Evolutionary conservation across 805 yeast genomes (phyloP), one percentile per base, ranked within the genome.

Genomic region (Schizosaccharomyces cryophilus): DNA sequence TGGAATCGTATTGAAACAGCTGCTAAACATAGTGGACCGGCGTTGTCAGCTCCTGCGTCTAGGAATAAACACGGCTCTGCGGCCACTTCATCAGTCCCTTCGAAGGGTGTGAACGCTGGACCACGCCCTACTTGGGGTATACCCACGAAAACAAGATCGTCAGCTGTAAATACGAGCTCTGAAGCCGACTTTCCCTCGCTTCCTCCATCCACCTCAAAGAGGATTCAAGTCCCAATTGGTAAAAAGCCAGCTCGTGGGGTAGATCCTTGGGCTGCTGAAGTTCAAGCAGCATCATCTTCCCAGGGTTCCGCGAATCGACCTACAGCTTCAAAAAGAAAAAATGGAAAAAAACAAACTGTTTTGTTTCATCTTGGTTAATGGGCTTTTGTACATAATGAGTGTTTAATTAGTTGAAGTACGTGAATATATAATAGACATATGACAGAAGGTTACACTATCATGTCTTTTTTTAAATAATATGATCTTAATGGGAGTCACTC

Each of bases 1-100:
- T 59, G 61, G 61, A 59, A 59, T 21, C 48, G 54, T 26, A 42
- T 59, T 7, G 61, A 59, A 29, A 19, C 19, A 15, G 61, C 54
- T 4, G 60, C 60, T 21, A 26, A 21, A 15, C 30, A 56, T 17
- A 17, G 19, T 11, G 35, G 35, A 4, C 35, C 35, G 2, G 30
- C 56, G 6, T 51, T 51, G 17, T 51, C 56, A 13, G 35, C 35
- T 11, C 56, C 56, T 17, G 7, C 35, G 6, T 51, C 56, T 15
- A 24, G 35, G 6, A 29, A 4, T 9, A 51, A 21, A 17, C 17
- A 6, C 7, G 17, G 11, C 7, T 13, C 7, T 24, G 9, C 26
- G 21, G 26, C 35, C 17, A 11, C 56, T 24, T 17, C 30, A 4
- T 17, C 56, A 4, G n/a, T n/a, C 17, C 40, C 40, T 35, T 13